Base-by-base conservation (phyloP, 2,329 filamentous ascomycete genomes). In the Aspergillaceae sp. region DNA sequence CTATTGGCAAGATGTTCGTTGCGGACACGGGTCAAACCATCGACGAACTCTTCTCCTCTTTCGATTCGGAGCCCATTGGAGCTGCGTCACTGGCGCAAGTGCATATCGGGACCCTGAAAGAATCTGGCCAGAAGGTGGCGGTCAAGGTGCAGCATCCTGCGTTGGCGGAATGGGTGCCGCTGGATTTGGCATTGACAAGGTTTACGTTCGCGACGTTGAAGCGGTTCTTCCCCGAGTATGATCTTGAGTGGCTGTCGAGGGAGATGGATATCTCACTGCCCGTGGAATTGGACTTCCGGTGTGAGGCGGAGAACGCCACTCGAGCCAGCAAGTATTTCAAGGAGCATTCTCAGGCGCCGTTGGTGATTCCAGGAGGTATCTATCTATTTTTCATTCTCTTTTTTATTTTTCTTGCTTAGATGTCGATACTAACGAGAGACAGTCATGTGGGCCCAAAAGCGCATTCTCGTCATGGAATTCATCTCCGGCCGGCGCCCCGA, bases 81-180 rank as follows among this genome's bases (percentile, higher is more conserved):
- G 91, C 92, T 1, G 92, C 92, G 2, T 96, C 89, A 28, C 76
- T 98, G 36, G 92, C 92, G 0, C 92, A 98, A 64, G 92, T 98
- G 1, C 92, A 98, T 64, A 74, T 91, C 40, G 92, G 91, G 4
- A 87, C 81, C 0, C 72, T 96, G 44, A 87, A 84, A 57, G 87
- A 85, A 50, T 87, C 81, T 0, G 87, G 87, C 4, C 84, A 89
- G 65, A 84, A 82, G 59, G 92, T 98, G 7, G 92, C 92, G 0
- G 92, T 98, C 58, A 98, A 98, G 68, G 84, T 98, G 7, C 92
- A 98, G 64, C 92, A 98, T 68, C 92, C 92, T 1, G 78, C 80
- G 3, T 72, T 98, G 46, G 86, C 89, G 51, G 85, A 94, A 67
- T 98, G 89, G 87, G 85, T 88, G 10, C 86, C 83, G 28, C 74